Evolutionary conservation across 208 protist species (phyloP).

Genomic region (Wallacemonas collosoma): DNA sequence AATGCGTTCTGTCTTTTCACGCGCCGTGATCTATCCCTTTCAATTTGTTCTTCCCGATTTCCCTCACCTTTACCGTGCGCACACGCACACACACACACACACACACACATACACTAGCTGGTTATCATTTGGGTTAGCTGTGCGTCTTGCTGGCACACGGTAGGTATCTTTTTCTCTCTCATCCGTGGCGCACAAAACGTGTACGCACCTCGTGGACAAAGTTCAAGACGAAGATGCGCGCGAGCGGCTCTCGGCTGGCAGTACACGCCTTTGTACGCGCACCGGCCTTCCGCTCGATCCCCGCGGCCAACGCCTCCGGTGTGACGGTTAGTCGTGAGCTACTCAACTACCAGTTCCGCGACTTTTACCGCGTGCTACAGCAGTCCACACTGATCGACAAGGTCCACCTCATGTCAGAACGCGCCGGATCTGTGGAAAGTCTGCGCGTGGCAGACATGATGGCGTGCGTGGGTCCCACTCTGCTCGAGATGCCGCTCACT

Average conservation of each 20-base stretch:
- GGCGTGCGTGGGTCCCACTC: slow-evolving; percentile 72
- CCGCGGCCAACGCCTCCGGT: slow-evolving; percentile 78
- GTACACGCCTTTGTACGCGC: slow-evolving; percentile 90
- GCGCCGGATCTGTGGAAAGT: slow-evolving; percentile 56
- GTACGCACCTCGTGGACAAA: no score
- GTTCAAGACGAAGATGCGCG: slow-evolving; percentile 22
- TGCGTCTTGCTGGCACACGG: no score
- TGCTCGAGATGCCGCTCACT: slow-evolving; percentile 82
- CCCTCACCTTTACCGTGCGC: no score
- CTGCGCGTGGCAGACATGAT: slow-evolving; percentile 85
- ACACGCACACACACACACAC: no score
- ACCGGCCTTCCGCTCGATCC: slow-evolving; percentile 82
- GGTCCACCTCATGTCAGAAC: slow-evolving; percentile 89
- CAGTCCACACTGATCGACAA: slow-evolving; percentile 89
- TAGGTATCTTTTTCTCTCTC: no score
- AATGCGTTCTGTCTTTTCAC: no score
- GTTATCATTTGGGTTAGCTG: no score
- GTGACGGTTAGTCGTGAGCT: slow-evolving; percentile 90
- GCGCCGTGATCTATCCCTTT: no score
- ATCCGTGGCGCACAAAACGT: no score
- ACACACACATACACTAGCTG: no score
- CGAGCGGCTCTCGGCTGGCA: slow-evolving; percentile 20
- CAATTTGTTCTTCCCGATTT: no score
- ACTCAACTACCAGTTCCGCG: slow-evolving; percentile 87
- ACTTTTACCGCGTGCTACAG: slow-evolving; percentile 89